Base-by-base conservation (phyloP, 2,329 filamentous ascomycete species). In the Talaromyces pinophilus region DNA sequence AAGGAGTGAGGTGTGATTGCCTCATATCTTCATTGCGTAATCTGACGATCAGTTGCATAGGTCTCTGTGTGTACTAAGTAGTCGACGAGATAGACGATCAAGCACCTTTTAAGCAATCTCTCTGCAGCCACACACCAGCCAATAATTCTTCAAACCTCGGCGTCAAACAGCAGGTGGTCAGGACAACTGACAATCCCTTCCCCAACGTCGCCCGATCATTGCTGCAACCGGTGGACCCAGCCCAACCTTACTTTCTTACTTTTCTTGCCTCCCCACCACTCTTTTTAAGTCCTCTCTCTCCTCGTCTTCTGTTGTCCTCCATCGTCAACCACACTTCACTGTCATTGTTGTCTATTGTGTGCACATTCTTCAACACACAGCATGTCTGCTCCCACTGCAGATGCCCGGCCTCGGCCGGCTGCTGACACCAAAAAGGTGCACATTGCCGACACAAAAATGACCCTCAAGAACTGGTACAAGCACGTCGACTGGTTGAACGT, bases 401-500 rank as follows among this genome's bases (percentile, higher is more conserved):
- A 78, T 68, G 67, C 72, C 52, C 64, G 71, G 67, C 74, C 75
- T 71, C 73, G 74, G 54, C 76, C 75, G 70, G 71, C 70, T 50
- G 77, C 70, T 44, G 77, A 78, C 68, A 72, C 85, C 61, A 86
- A 89, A 83, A 96, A 96, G 82, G 86, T 90, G 75, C 92, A 96
- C 80, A 95, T 96, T 80, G 88, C 92, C 70, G 92, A 96, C 70
- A 87, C 87, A 69, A 90, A 91, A 66, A 89, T 96, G 72, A 96
- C 92, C 67, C 85, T 84, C 80, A 82, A 84, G 74, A 97, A 96
- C 83, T 95, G 92, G 91, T 89, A 93, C 82, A 90, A 93, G 82
- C 93, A 97, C 77, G 86, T 97, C 83, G 93, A 96, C 85, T 97
- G 93, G 92, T 85, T 97, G 71, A 97, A 96, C 79, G 89, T 92